Conservation (phyloP, 257 asterid genomes). For the Cordia subcordata region DNA sequence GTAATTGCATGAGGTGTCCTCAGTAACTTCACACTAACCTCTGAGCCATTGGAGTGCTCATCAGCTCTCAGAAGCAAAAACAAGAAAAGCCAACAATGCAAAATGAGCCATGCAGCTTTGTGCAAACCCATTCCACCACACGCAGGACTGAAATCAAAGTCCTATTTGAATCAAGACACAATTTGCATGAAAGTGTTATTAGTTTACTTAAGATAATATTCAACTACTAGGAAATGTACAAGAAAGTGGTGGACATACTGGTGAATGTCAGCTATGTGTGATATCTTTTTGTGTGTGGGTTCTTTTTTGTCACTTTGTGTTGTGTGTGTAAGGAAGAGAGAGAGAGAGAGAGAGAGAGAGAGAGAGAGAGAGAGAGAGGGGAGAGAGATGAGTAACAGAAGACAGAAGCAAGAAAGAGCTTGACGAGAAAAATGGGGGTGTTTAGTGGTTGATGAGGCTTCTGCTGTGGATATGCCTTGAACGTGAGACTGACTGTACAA, state of each 20-base stretch:
- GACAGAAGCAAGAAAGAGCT: conserved; percentile 17
- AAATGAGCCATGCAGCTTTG: conserved; percentile 23
- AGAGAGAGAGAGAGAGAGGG: conserved; percentile 11
- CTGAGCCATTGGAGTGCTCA: conserved; percentile 15
- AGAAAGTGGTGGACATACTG: neutral
- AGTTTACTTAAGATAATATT: neutral
- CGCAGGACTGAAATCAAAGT: neutral
- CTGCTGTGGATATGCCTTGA: conserved; percentile 41
- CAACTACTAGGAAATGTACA: neutral
- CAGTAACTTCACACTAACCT: conserved; percentile 47
- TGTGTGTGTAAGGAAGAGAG: too few relatives aligned
- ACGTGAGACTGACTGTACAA: conserved; percentile 66
- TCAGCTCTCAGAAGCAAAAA: conserved; percentile 27
- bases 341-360: conserved; percentile 11
- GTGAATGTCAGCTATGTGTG: neutral
- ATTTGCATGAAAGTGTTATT: neutral
- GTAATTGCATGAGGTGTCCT: conserved; percentile 63
- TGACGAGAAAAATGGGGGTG: conserved; percentile 17
- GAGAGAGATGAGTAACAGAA: conserved; percentile 3
- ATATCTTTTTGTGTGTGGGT: neutral
- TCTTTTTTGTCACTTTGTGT: neutral
- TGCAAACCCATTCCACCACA: conserved; percentile 34
- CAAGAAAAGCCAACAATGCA: conserved; percentile 36
- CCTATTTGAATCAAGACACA: conserved; percentile 3
- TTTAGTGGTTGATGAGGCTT: conserved; percentile 42